Percentiles rank a stretch among this genome's conserved stretches.
Conservation (phyloP, 2,329 filamentous ascomycete species). For the Alternaria sp. region DNA sequence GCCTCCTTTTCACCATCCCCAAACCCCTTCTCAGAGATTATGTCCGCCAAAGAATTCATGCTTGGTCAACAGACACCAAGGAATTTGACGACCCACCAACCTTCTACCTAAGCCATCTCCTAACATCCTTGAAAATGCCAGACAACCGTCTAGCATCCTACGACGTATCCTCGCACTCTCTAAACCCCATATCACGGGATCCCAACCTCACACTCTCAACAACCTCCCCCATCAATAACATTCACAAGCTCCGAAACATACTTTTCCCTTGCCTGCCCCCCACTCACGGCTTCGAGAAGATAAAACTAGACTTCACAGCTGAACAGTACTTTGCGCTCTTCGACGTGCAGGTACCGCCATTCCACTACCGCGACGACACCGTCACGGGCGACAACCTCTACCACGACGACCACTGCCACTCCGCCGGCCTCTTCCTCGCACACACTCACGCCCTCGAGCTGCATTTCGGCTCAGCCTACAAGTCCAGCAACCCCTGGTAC, state of each 20-base stretch:
- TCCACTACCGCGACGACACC: conserved; percentile 5
- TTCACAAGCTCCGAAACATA: neutral
- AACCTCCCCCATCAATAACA: neutral
- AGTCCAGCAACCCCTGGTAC: conserved; percentile 17
- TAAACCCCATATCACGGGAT: neutral
- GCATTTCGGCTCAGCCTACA: conserved; percentile 11
- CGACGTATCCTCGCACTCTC: neutral
- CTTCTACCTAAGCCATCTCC: conserved; percentile 16
- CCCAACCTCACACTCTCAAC: neutral
- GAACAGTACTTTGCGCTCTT: conserved; percentile 26
- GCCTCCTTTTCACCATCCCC: neutral
- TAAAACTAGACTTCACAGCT: conserved; percentile 18
- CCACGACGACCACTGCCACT: neutral
- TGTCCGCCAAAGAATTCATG: neutral
- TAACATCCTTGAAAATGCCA: neutral
- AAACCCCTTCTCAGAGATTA: neutral
- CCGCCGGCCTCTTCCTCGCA: conserved; percentile 13
- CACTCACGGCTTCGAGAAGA: conserved; percentile 22
- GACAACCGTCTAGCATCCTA: neutral
- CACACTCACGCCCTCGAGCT: conserved; percentile 15
- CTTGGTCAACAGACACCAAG: conserved; percentile 17
- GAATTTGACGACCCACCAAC: conserved; percentile 10
- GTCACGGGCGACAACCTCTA: neutral
- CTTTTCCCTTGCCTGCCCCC: neutral
- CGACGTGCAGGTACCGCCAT: conserved; percentile 21